Evolutionary conservation across 2,329 filamentous ascomycete species (phyloP).

Genomic region (Chrysoporthe puriensis): DNA sequence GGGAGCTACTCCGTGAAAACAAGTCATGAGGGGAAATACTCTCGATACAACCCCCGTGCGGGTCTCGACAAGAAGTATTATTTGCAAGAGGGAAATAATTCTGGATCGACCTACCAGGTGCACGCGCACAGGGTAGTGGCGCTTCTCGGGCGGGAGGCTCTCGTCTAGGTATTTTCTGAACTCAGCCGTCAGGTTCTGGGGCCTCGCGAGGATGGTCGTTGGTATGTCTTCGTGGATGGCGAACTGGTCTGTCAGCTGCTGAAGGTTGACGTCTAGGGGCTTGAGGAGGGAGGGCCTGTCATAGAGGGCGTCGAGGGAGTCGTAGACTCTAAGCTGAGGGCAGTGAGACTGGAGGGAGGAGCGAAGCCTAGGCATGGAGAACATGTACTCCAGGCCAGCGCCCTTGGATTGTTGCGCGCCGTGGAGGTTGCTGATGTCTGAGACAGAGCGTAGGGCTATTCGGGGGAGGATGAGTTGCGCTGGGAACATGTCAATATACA

Average conservation of each 20-base stretch:
- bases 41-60: too few relatives aligned
- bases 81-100: neutral
- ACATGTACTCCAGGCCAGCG: slow-evolving; percentile 40
- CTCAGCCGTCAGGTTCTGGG: slow-evolving; percentile 29
- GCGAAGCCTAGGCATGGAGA: slow-evolving; percentile 40
- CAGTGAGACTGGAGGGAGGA: slow-evolving; percentile 37
- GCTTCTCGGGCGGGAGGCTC: slow-evolving; percentile 33
- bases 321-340: slow-evolving; percentile 43
- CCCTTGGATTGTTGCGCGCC: slow-evolving; percentile 36
- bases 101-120: slow-evolving; percentile 32
- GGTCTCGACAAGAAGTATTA: too few relatives aligned
- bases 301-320: slow-evolving; percentile 41
- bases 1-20: too few relatives aligned
- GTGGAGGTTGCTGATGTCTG: slow-evolving; percentile 35
- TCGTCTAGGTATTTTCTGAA: slow-evolving; percentile 36
- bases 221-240: slow-evolving; percentile 26
- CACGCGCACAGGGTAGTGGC: slow-evolving; percentile 40
- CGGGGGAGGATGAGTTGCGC: slow-evolving; percentile 44
- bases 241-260: slow-evolving; percentile 29
- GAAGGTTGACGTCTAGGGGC: slow-evolving; percentile 34
- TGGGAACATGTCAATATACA: slow-evolving; percentile 31
- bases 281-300: slow-evolving; percentile 37
- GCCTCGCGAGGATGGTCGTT: slow-evolving; percentile 35
- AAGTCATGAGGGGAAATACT: too few relatives aligned
- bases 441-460: slow-evolving; percentile 39